These are phyloP conservation scores for Globisporangium barbulae DNA, from an alignment of 352 stramenopile genomes.

Conservation along the genomic window DNA sequence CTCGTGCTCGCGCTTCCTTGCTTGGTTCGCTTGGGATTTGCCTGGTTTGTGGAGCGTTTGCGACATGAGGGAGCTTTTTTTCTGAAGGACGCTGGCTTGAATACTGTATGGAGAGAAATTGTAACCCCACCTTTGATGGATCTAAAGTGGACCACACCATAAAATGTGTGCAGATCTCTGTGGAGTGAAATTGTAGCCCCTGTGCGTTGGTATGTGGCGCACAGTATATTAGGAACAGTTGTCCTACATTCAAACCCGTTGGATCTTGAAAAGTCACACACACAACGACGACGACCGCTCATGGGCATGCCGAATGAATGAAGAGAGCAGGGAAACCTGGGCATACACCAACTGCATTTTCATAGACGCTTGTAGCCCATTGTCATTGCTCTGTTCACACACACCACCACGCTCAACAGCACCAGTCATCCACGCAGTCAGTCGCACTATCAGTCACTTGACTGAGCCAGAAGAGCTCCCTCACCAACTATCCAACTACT, in stretches of 20 bases:
- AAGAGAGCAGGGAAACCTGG: not conserved
- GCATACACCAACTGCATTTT: too few species aligned
- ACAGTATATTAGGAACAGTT: not conserved
- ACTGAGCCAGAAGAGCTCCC: not conserved
- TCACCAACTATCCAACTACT: not conserved
- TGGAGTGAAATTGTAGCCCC: too few species aligned
- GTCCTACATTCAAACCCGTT: not conserved
- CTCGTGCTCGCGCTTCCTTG: not conserved
- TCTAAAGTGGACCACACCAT: not conserved
- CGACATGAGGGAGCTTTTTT: constrained; percentile 6
- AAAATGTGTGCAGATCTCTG: not conserved
- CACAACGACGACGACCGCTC: not conserved
- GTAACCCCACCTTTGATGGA: not conserved
- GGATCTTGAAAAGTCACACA: constrained; percentile 9
- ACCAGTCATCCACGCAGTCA: too few species aligned
- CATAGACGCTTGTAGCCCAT: too few species aligned
- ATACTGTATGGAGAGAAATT: not conserved
- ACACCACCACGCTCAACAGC: too few species aligned
- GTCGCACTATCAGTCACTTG: too few species aligned
- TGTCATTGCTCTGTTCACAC: too few species aligned
- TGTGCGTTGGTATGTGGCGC: not conserved
- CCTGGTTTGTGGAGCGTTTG: not conserved
- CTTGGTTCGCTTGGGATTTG: not conserved
- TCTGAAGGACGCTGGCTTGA: not conserved
- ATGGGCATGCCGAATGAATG: not conserved